A percentile compares a stretch with the other conserved stretches of the same genome.
Evolutionary conservation across 1,139 yeast species (phyloP).

Genomic region (Schwanniomyces etchellsii): DNA sequence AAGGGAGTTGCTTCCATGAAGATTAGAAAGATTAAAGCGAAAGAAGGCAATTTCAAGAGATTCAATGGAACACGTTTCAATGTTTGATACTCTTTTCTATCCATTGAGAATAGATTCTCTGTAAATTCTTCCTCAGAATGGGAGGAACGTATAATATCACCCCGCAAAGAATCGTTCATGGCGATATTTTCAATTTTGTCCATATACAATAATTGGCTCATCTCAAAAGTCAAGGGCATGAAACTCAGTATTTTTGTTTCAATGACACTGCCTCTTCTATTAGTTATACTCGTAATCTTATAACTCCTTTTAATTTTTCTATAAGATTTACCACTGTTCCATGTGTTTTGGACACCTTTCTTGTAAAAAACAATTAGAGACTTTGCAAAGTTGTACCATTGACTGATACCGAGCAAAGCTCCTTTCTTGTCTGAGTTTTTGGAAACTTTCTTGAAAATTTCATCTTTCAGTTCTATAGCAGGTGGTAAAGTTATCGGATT

Average conservation of each 20-base stretch:
- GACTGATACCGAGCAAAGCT: constrained; percentile 23
- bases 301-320: constrained; percentile 17
- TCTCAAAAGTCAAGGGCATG: constrained; percentile 21
- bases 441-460: constrained; percentile 23
- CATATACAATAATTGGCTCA: constrained; percentile 33
- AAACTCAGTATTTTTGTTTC: constrained; percentile 23
- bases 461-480: constrained; percentile 23
- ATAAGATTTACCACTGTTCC: constrained; percentile 31
- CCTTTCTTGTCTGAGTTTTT: constrained; percentile 16
- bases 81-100: constrained; percentile 50
- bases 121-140: constrained; percentile 6
- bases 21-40: constrained; percentile 50
- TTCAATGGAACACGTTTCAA: constrained; percentile 56
- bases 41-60: constrained; percentile 54
- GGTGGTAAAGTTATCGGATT: constrained; percentile 36
- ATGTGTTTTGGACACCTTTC: constrained; percentile 46
- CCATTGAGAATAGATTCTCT: constrained; percentile 26
- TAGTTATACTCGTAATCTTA: constrained; percentile 19
- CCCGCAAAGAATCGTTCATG: constrained; percentile 10
- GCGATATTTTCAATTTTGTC: constrained; percentile 21
- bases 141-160: constrained; percentile 16
- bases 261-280: constrained; percentile 19
- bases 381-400: constrained; percentile 35
- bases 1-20: constrained; percentile 64
- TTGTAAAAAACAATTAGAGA: constrained; percentile 42